Percentiles rank a stretch among this genome's conserved stretches.
phyloP scores from a whole-genome alignment of 2,329 filamentous ascomycete species.

The Fusarium newnesense region DNA sequence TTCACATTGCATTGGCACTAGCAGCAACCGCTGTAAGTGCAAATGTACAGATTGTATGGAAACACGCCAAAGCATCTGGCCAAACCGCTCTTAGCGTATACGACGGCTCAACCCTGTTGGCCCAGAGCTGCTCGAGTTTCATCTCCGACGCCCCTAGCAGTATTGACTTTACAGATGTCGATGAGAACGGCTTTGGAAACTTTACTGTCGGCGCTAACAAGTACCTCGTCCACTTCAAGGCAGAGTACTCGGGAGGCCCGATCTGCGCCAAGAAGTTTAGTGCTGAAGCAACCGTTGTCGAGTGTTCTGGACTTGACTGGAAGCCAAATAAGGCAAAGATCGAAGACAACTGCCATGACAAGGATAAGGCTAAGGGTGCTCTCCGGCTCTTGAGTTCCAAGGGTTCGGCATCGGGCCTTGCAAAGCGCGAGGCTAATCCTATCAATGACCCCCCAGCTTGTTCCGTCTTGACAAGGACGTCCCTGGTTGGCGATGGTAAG shows the following conservation, averaged over 20 bases:
- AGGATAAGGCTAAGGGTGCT: not conserved
- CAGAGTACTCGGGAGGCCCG: not conserved
- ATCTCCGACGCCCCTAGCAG: not conserved
- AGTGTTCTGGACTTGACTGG: not conserved
- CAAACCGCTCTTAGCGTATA: not conserved
- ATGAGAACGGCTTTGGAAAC: conserved; percentile 3
- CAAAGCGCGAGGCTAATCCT: not conserved
- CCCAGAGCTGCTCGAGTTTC: not conserved
- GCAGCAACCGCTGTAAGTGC: not conserved
- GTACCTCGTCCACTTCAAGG: not conserved
- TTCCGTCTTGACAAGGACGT: not conserved
- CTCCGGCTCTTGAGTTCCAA: not conserved
- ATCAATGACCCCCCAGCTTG: not conserved
- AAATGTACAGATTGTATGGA: not conserved
- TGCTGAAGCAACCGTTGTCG: not conserved
- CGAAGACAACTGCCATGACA: not conserved
- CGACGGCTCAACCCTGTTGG: not conserved
- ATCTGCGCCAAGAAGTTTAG: not conserved
- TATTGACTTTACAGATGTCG: not conserved
- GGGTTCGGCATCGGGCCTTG: not conserved
- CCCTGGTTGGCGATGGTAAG: not conserved
- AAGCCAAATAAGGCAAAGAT: not conserved
- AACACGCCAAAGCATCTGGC: not conserved
- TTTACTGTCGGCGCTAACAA: not conserved
- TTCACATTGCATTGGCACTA: not conserved